Evolutionary conservation across 257 asterid genomes (phyloP).

Genomic region (Phtheirospermum japonicum): DNA sequence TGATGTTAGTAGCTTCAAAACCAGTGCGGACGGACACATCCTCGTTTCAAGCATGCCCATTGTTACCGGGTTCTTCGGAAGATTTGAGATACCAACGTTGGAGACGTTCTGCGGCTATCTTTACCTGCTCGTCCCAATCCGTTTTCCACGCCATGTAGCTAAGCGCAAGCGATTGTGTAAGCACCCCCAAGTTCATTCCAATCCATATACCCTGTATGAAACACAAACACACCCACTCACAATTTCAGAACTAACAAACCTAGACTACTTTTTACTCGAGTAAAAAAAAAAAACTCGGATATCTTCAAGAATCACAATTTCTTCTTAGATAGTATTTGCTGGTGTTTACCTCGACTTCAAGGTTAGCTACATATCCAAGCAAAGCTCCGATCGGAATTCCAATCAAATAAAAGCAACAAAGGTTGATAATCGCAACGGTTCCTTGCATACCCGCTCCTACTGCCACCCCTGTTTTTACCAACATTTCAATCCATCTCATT

Average conservation of each 20-base stretch:
- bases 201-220: constrained; percentile 80
- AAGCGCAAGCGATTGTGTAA: constrained; percentile 57
- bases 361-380: constrained; percentile 60
- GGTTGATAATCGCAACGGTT: constrained; percentile 64
- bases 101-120: constrained; percentile 40
- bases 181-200: constrained; percentile 70
- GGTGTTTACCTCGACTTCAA: constrained; percentile 53
- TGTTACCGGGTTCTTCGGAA: constrained; percentile 38
- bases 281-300: too few relatives aligned
- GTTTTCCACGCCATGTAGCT: constrained; percentile 75
- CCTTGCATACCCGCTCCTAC: constrained; percentile 82
- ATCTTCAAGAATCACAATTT: too few relatives aligned
- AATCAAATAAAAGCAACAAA: constrained; percentile 59
- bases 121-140: constrained; percentile 70
- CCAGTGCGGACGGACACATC: not conserved
- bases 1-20: not conserved
- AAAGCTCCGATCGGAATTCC: constrained; percentile 67
- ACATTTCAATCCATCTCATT: not conserved
- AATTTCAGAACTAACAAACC: not conserved
- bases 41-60: constrained; percentile 35
- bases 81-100: constrained; percentile 52
- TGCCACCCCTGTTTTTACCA: constrained; percentile 63
- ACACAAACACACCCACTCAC: not conserved
- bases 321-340: too few relatives aligned
- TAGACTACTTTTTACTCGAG: not conserved